phyloP scores from a whole-genome alignment of 2,329 filamentous ascomycete genomes.

The Colletotrichum nymphaeae region DNA sequence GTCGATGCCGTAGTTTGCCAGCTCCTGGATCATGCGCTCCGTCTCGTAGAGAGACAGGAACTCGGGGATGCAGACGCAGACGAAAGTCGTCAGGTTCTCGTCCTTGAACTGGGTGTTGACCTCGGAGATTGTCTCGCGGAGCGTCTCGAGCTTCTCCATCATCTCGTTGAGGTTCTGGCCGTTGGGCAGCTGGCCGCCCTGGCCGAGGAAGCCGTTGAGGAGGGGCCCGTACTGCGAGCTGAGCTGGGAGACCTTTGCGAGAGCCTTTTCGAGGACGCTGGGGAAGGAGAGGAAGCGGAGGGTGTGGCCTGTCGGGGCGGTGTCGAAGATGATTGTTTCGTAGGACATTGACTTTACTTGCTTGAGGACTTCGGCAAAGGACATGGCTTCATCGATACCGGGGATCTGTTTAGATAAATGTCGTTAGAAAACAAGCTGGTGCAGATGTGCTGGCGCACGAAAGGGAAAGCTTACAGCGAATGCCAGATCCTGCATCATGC shows the following conservation, averaged over 20 bases:
- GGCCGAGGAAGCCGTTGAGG: slow-evolving; percentile 91
- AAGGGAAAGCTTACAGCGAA: slow-evolving; percentile 77
- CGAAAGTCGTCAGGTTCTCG: slow-evolving; percentile 93
- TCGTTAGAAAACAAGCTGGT: background rate
- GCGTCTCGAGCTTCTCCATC: slow-evolving; percentile 91
- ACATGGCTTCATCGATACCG: slow-evolving; percentile 99
- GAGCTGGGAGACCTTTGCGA: slow-evolving; percentile 96
- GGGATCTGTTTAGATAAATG: slow-evolving; percentile 75
- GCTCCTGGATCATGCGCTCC: slow-evolving; percentile 99
- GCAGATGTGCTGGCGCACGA: background rate
- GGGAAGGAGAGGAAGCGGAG: slow-evolving; percentile 99
- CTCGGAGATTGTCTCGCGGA: slow-evolving; percentile 92
- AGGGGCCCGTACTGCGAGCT: slow-evolving; percentile 96
- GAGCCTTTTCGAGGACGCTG: slow-evolving; percentile 95
- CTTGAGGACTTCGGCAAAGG: slow-evolving; percentile 98
- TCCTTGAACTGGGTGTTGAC: slow-evolving; percentile 99
- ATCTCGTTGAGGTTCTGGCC: slow-evolving; percentile 94
- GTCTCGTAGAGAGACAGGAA: slow-evolving; percentile 98
- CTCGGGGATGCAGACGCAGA: slow-evolving; percentile 98
- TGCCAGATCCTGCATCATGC: slow-evolving; percentile 98
- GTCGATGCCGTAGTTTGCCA: slow-evolving; percentile 92
- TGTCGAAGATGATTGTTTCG: slow-evolving; percentile 99
- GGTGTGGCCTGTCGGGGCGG: slow-evolving; percentile 96
- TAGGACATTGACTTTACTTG: slow-evolving; percentile 99
- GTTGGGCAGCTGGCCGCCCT: slow-evolving; percentile 80